Evolutionary conservation across 1,139 yeast genomes (phyloP).

Genomic region (Suhomyces kunorum): DNA sequence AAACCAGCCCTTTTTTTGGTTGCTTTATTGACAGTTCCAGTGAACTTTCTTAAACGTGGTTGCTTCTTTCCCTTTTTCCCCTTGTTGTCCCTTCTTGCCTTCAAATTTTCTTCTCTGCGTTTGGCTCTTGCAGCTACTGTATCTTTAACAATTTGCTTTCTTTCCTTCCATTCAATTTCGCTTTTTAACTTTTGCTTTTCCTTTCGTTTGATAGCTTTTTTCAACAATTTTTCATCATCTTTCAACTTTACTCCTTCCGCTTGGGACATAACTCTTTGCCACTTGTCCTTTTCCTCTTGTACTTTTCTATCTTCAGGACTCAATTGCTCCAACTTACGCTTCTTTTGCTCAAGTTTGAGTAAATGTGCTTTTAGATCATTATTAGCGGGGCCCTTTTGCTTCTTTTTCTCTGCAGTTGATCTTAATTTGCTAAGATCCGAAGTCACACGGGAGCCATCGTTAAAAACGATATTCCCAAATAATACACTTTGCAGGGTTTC

Average conservation of each 20-base stretch:
- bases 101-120: conserved; percentile 87
- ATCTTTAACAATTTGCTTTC: conserved; percentile 75
- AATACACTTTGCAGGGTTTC: conserved; percentile 46
- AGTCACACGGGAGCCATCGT: conserved; percentile 80
- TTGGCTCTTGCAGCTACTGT: conserved; percentile 73
- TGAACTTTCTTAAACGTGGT: conserved; percentile 67
- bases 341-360: conserved; percentile 70
- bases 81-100: conserved; percentile 77
- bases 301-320: conserved; percentile 65
- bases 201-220: conserved; percentile 81
- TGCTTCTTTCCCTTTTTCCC: conserved; percentile 71
- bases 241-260: conserved; percentile 87
- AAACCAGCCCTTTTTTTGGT: conserved; percentile 58
- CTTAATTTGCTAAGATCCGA: conserved; percentile 69
- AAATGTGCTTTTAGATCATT: conserved; percentile 85
- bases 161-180: conserved; percentile 83
- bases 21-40: conserved; percentile 50
- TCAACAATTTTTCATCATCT: conserved; percentile 86
- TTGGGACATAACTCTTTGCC: conserved; percentile 82
- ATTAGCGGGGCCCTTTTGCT: conserved; percentile 80
- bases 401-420: conserved; percentile 48
- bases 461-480: conserved; percentile 80
- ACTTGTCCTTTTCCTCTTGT: conserved; percentile 69
- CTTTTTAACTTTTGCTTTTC: conserved; percentile 79
- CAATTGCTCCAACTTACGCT: conserved; percentile 58